Evolutionary conservation across 768 basidiomycete genomes (phyloP).

Genomic region (Termitomyces sp.): DNA sequence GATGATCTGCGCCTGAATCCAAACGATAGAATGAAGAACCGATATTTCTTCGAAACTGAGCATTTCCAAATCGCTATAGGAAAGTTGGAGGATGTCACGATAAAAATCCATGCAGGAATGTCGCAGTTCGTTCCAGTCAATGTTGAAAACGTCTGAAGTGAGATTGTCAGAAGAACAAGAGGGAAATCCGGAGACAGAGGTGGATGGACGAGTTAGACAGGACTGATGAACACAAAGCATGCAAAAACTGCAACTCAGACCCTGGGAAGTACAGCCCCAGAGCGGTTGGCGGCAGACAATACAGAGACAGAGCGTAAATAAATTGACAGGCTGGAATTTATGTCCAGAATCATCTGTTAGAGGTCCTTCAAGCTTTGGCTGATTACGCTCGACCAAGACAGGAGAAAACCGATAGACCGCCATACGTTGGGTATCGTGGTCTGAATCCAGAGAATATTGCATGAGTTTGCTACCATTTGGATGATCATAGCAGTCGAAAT

Average conservation of each 20-base stretch:
- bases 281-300: constrained; percentile 60
- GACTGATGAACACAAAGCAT: constrained; percentile 50
- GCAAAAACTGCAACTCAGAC: constrained; percentile 58
- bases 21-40: constrained; percentile 51
- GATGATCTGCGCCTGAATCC: constrained; percentile 63
- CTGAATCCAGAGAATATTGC: constrained; percentile 43
- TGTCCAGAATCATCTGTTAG: constrained; percentile 34
- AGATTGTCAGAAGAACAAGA: constrained; percentile 33
- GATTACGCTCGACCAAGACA: constrained; percentile 27
- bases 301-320: constrained; percentile 74
- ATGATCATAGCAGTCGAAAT: constrained; percentile 76
- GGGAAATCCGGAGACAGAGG: constrained; percentile 19
- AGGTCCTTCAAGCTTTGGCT: constrained; percentile 12
- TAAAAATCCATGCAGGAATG: constrained; percentile 54
- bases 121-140: constrained; percentile 48
- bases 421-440: constrained; percentile 44
- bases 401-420: constrained; percentile 60
- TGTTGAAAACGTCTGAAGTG: constrained; percentile 42
- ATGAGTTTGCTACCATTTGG: constrained; percentile 55
- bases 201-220: constrained; percentile 31
- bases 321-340: constrained; percentile 49
- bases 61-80: constrained; percentile 38
- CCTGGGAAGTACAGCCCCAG: constrained; percentile 67
- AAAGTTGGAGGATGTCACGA: constrained; percentile 33
- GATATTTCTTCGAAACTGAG: constrained; percentile 66